A percentile compares a stretch with the other conserved stretches of the same genome.
These are phyloP conservation scores for Arthroderma sp. DNA, from an alignment of 2,329 filamentous ascomycete genomes.

Conservation along the genomic window DNA sequence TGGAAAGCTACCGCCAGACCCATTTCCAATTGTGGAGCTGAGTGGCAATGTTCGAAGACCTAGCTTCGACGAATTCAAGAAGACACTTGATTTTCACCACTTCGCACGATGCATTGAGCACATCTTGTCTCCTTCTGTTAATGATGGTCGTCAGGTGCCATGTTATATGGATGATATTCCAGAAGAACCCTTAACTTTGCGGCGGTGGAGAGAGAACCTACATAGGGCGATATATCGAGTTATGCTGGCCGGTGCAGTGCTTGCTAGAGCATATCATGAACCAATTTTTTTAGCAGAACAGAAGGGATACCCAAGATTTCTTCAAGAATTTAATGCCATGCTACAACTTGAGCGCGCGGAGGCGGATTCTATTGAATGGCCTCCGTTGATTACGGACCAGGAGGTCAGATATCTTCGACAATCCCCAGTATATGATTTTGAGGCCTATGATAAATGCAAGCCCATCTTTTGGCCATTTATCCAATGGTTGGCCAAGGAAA, in stretches of 20 bases:
- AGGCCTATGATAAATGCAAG: not conserved
- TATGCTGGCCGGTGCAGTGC: not conserved
- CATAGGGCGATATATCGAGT: not conserved
- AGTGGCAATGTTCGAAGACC: not conserved
- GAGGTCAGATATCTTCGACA: not conserved
- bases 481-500: not conserved
- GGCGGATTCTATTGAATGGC: not conserved
- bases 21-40: not conserved
- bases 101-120: not conserved
- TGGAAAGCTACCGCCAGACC: not conserved
- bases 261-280: not conserved
- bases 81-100: not conserved
- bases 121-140: not conserved
- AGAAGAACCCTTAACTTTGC: not conserved
- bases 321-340: not conserved
- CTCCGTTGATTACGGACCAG: not conserved
- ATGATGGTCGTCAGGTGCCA: not conserved
- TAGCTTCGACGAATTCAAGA: not conserved
- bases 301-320: not conserved
- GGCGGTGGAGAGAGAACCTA: not conserved
- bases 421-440: not conserved
- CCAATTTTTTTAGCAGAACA: not conserved
- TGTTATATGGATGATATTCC: not conserved
- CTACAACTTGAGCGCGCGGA: not conserved
- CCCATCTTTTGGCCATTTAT: not conserved